These are phyloP conservation scores for Tothia fuscella DNA, from an alignment of 2,329 filamentous ascomycete genomes.

Conservation along the genomic window DNA sequence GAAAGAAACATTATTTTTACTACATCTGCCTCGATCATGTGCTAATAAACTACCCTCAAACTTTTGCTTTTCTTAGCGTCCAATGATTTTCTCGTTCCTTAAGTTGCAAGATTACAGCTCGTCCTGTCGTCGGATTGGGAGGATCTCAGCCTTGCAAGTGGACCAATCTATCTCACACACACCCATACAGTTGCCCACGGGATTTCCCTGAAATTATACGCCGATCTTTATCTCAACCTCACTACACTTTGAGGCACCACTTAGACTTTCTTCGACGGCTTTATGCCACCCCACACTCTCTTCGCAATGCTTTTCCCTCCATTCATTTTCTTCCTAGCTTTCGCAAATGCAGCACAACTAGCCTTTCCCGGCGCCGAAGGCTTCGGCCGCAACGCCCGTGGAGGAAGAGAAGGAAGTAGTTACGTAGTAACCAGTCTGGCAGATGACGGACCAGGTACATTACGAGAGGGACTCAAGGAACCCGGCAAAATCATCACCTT, in stretches of 20 bases:
- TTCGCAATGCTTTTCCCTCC: background rate
- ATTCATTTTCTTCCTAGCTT: background rate
- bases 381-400: slow-evolving; percentile 35
- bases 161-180: too few species aligned
- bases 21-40: too few species aligned
- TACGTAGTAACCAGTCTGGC: slow-evolving; percentile 39
- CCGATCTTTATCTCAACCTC: too few species aligned
- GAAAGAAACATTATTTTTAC: too few species aligned
- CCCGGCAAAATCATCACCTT: slow-evolving; percentile 40
- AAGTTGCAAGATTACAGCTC: too few species aligned
- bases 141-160: too few species aligned
- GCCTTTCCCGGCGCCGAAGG: slow-evolving; percentile 42
- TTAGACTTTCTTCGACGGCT: background rate
- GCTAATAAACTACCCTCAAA: too few species aligned
- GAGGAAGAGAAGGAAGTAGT: slow-evolving; percentile 35
- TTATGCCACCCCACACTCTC: background rate
- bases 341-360: slow-evolving; percentile 12
- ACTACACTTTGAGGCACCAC: background rate
- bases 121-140: too few species aligned
- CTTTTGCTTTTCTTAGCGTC: too few species aligned
- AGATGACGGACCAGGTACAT: slow-evolving; percentile 37
- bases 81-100: too few species aligned
- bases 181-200: too few species aligned
- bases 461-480: slow-evolving; percentile 38
- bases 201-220: too few species aligned